Conservation (phyloP, 495 filamentous ascomycete species). For the Extremus antarcticus region DNA sequence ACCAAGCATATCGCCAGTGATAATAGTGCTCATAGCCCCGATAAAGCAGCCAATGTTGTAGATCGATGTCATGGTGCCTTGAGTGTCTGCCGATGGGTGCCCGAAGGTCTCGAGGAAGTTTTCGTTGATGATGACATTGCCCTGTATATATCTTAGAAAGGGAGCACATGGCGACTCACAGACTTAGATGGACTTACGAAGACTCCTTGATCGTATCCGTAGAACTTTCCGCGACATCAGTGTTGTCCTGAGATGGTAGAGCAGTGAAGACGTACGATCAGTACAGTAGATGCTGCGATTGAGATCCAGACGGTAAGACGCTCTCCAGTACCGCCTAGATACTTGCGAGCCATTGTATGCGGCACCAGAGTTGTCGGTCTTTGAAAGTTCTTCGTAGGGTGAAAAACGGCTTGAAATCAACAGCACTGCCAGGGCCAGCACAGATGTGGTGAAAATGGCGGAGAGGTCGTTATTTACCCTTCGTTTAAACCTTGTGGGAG, state of each 20-base stretch:
- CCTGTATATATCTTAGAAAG: too few species aligned
- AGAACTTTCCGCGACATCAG: too few species aligned
- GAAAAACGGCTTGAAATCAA: too few species aligned
- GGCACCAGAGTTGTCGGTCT: too few species aligned
- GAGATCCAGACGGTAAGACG: conserved; percentile 1
- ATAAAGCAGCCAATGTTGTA: conserved; percentile 11
- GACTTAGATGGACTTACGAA: too few species aligned
- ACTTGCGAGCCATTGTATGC: conserved; percentile 3
- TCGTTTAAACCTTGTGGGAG: too few species aligned
- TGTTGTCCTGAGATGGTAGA: too few species aligned
- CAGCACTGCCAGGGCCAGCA: too few species aligned
- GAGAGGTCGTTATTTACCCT: too few species aligned
- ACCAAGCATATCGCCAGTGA: conserved; percentile 5
- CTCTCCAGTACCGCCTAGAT: not conserved
- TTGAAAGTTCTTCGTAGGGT: too few species aligned
- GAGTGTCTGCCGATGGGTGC: conserved; percentile 23
- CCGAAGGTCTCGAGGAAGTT: conserved; percentile 8
- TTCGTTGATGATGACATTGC: conserved; percentile 7
- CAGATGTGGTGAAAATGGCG: too few species aligned
- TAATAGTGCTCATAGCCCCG: conserved; percentile 5
- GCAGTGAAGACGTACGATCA: not conserved
- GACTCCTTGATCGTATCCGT: conserved; percentile 21
- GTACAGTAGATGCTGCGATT: not conserved
- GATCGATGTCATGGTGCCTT: conserved; percentile 49
- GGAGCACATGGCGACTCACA: too few species aligned